Percentiles rank a stretch among this genome's conserved stretches.
Conservation (phyloP, 2,329 filamentous ascomycete genomes). For the Fusarium brachygibbosum region DNA sequence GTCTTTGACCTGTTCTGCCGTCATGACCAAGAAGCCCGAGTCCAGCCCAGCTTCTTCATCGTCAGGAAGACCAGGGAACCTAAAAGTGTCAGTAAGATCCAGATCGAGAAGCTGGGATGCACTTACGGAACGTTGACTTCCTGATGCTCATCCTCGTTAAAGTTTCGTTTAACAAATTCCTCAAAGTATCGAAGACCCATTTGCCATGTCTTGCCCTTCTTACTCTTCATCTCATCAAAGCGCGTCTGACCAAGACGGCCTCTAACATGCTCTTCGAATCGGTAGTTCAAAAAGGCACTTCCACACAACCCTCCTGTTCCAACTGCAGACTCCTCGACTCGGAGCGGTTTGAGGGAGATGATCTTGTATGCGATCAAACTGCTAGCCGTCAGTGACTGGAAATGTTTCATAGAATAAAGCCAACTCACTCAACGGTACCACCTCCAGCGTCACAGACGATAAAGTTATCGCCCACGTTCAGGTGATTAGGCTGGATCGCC, state of each 20-base stretch:
- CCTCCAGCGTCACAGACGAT: constrained; percentile 74
- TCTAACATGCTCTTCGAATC: constrained; percentile 83
- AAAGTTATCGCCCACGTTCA: constrained; percentile 76
- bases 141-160: constrained; percentile 81
- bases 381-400: constrained; percentile 34
- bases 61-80: constrained; percentile 80
- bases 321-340: constrained; percentile 83
- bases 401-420: rapidly evolving
- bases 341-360: constrained; percentile 76
- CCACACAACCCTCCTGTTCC: constrained; percentile 84
- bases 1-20: constrained; percentile 75
- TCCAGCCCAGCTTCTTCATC: constrained; percentile 82
- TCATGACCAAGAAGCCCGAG: constrained; percentile 81
- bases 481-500: constrained; percentile 80
- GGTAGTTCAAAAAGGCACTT: constrained; percentile 83
- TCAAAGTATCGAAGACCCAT: constrained; percentile 85
- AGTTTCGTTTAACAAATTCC: constrained; percentile 87
- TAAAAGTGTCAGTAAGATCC: constrained; percentile 46
- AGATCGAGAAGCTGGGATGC: rapidly evolving
- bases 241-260: constrained; percentile 73
- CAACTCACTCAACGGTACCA: constrained; percentile 74
- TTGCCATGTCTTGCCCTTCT: constrained; percentile 84
- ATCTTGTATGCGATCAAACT: constrained; percentile 85
- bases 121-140: constrained; percentile 81
- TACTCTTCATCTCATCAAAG: constrained; percentile 81